Evolutionary conservation across 2,329 filamentous ascomycete species (phyloP).

Genomic region (Pseudogymnoascus sp.): DNA sequence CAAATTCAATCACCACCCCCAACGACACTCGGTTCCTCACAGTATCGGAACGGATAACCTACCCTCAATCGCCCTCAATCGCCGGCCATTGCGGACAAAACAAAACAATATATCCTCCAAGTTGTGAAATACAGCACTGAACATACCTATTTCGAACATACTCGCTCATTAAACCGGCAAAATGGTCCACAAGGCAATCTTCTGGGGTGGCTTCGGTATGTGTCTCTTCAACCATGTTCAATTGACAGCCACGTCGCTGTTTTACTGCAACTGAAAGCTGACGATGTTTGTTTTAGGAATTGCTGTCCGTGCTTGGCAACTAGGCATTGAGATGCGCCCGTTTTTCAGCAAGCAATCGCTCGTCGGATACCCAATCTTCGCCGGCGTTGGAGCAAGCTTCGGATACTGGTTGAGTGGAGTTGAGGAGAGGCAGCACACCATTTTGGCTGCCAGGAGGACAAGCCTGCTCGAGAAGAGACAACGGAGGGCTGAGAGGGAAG

Average conservation of each 20-base stretch:
- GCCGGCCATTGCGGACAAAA: slow-evolving; percentile 2
- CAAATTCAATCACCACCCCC: slow-evolving; percentile 8
- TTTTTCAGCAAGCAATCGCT: slow-evolving; percentile 78
- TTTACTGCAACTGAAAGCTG: slow-evolving; percentile 3
- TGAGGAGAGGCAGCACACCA: slow-evolving; percentile 69
- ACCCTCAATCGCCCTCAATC: not conserved
- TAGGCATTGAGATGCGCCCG: slow-evolving; percentile 96
- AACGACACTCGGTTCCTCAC: slow-evolving; percentile 3
- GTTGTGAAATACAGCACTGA: not conserved
- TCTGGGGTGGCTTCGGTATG: slow-evolving; percentile 89
- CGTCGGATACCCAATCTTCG: slow-evolving; percentile 90
- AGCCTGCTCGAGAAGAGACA: slow-evolving; percentile 81
- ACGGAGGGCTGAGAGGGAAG: slow-evolving; percentile 62
- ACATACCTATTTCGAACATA: not conserved
- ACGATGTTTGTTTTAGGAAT: slow-evolving; percentile 53
- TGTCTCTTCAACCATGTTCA: slow-evolving; percentile 20
- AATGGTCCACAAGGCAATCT: slow-evolving; percentile 51
- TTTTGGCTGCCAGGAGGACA: slow-evolving; percentile 71
- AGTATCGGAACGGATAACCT: not conserved
- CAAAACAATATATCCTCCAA: not conserved
- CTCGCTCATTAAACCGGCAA: slow-evolving; percentile 12
- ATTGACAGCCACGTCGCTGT: not conserved
- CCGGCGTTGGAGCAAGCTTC: slow-evolving; percentile 76
- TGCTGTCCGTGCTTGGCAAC: slow-evolving; percentile 87
- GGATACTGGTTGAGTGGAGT: slow-evolving; percentile 96